Evolutionary conservation across 768 basidiomycete species (phyloP).

Genomic region (Tephrocybe sp.): DNA sequence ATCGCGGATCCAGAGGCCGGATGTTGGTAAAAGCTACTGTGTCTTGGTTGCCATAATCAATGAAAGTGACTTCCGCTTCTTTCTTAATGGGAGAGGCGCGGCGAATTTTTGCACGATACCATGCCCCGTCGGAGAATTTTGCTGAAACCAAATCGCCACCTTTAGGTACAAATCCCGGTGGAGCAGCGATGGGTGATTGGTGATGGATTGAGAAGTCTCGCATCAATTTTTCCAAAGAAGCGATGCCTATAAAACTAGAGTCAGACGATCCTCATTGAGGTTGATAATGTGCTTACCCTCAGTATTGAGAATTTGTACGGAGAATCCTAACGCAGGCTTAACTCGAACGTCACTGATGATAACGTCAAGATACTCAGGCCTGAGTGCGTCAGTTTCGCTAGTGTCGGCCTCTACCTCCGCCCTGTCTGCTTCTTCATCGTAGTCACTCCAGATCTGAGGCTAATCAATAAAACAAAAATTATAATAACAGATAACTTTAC

Average conservation of each 20-base stretch:
- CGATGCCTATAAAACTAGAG: slow-evolving; percentile 62
- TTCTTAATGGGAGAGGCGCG: slow-evolving; percentile 85
- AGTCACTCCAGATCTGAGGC: slow-evolving; percentile 81
- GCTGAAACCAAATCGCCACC: slow-evolving; percentile 91
- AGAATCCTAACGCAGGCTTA: slow-evolving; percentile 77
- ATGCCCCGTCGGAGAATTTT: slow-evolving; percentile 90
- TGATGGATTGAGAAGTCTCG: slow-evolving; percentile 89
- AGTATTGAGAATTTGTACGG: slow-evolving; percentile 90
- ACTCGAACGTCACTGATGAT: slow-evolving; percentile 87
- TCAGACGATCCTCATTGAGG: background rate
- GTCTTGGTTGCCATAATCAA: slow-evolving; percentile 95
- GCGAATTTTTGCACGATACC: slow-evolving; percentile 95
- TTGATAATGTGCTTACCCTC: slow-evolving; percentile 57
- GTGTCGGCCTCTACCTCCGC: slow-evolving; percentile 47
- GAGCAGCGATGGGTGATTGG: slow-evolving; percentile 54
- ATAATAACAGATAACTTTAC: slow-evolving; percentile 44
- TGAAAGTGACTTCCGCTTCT: slow-evolving; percentile 94
- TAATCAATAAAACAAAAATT: background rate
- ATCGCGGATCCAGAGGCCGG: slow-evolving; percentile 86
- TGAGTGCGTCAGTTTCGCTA: slow-evolving; percentile 52
- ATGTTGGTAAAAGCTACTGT: slow-evolving; percentile 80
- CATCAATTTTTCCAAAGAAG: slow-evolving; percentile 92
- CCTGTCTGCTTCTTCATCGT: slow-evolving; percentile 72
- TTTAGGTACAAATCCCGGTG: slow-evolving; percentile 76
- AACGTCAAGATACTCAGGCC: slow-evolving; percentile 88